phyloP scores from a whole-genome alignment of 148 eudicot genomes.

The Silene latifolia region DNA sequence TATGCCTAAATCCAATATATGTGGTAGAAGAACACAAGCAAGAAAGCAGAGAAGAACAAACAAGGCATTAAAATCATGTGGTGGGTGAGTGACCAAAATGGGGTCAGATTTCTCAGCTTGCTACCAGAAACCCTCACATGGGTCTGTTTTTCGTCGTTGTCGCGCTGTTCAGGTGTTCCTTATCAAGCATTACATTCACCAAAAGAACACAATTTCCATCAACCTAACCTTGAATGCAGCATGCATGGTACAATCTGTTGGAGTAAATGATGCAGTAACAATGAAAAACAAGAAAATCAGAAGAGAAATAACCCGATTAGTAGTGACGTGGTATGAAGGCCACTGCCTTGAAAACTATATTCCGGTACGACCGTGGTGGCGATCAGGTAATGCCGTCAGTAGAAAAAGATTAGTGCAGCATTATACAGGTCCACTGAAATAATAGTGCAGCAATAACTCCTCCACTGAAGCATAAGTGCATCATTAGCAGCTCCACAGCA shows the following conservation, averaged over 20 bases:
- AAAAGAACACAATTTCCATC: neutral
- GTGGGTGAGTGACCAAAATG: neutral
- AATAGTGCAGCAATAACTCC: too few relatives aligned
- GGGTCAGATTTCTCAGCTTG: neutral
- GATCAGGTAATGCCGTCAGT: too few relatives aligned
- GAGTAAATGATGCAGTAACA: too few relatives aligned
- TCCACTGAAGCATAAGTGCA: too few relatives aligned
- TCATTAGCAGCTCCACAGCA: too few relatives aligned
- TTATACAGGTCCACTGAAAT: too few relatives aligned
- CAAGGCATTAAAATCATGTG: neutral
- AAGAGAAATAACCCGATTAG: too few relatives aligned
- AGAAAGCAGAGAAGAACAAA: neutral
- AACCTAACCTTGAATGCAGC: neutral
- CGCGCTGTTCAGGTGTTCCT: neutral
- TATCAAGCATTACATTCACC: neutral
- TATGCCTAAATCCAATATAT: neutral
- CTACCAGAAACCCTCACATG: neutral
- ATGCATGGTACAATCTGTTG: neutral
- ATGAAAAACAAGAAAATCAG: too few relatives aligned
- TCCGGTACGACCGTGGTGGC: too few relatives aligned
- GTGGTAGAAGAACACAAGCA: neutral
- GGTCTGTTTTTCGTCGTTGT: neutral
- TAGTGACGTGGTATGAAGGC: too few relatives aligned
- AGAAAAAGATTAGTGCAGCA: too few relatives aligned
- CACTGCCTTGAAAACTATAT: too few relatives aligned